phyloP scores from a whole-genome alignment of 371 early-diverging fungal species.

The Parasitella parasitica region DNA sequence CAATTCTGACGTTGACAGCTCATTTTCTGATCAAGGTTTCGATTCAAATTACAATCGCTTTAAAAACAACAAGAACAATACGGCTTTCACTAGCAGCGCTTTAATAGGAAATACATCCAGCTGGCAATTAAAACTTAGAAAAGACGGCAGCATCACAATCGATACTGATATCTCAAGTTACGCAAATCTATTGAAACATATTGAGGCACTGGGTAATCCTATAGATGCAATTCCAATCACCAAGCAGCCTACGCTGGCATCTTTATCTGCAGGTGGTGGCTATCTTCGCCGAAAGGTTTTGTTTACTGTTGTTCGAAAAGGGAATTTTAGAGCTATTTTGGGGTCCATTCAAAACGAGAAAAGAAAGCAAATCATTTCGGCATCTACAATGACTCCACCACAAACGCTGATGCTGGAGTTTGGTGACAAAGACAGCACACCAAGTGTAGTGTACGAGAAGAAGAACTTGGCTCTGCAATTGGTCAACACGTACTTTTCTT shows the following conservation, averaged over 20 bases:
- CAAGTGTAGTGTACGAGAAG: not conserved
- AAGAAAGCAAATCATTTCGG: not conserved
- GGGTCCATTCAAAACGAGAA: constrained; percentile 8
- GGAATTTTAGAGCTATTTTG: not conserved
- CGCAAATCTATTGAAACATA: constrained; percentile 7
- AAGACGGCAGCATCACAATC: constrained; percentile 12
- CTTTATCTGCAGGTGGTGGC: constrained; percentile 10
- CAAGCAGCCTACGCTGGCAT: constrained; percentile 12
- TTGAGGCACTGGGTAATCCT: constrained; percentile 3
- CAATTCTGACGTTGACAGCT: not conserved
- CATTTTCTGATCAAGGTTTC: constrained; percentile 3
- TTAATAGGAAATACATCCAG: not conserved
- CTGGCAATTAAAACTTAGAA: constrained; percentile 11
- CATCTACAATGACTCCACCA: not conserved
- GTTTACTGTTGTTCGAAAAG: constrained; percentile 6
- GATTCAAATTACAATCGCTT: not conserved
- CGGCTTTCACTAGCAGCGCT: not conserved
- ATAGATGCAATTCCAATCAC: not conserved
- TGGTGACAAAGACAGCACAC: not conserved
- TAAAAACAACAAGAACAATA: not conserved
- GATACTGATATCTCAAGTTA: constrained; percentile 17
- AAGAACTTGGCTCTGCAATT: constrained; percentile 15
- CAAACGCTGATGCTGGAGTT: not conserved
- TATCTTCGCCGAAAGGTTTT: constrained; percentile 8
- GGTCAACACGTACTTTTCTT: constrained; percentile 35